phyloP scores from a whole-genome alignment of 208 protist species.

The Trypanosoma cruzi region DNA sequence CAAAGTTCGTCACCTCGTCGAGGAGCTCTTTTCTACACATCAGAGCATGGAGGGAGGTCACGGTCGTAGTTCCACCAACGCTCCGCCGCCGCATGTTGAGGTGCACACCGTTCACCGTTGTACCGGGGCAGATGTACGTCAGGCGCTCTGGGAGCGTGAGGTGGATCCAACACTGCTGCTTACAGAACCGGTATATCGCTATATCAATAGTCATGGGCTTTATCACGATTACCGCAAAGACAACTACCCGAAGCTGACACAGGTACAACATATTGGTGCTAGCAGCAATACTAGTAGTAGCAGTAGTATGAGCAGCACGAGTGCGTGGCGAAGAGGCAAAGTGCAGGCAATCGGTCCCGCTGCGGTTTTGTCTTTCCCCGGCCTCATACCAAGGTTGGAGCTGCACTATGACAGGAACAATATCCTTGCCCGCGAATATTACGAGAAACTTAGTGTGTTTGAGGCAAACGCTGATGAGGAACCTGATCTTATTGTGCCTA shows the following conservation, averaged over 20 bases:
- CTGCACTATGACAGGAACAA: slow-evolving; percentile 90
- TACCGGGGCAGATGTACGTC: slow-evolving; percentile 84
- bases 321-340: slow-evolving; percentile 21
- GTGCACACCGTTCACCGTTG: slow-evolving; percentile 74
- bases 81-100: slow-evolving; percentile 64
- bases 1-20: slow-evolving; percentile 74
- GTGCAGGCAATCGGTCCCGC: slow-evolving; percentile 18
- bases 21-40: slow-evolving; percentile 70
- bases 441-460: slow-evolving; percentile 82
- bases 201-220: slow-evolving; percentile 78
- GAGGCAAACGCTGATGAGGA: slow-evolving; percentile 60
- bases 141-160: slow-evolving; percentile 84
- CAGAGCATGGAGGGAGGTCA: background rate
- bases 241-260: slow-evolving; percentile 28
- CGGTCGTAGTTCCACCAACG: background rate
- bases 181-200: slow-evolving; percentile 73
- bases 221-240: slow-evolving; percentile 82
- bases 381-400: slow-evolving; percentile 80
- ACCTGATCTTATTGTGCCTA: slow-evolving; percentile 90
- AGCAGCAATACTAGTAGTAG: slow-evolving; percentile 15
- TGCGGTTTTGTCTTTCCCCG: slow-evolving; percentile 59
- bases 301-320: slow-evolving; percentile 7
- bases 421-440: slow-evolving; percentile 77
- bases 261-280: slow-evolving; percentile 32
- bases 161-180: slow-evolving; percentile 60